These are phyloP conservation scores for Madurella mycetomatis DNA, from an alignment of 2,329 filamentous ascomycete species.

Conservation along the genomic window DNA sequence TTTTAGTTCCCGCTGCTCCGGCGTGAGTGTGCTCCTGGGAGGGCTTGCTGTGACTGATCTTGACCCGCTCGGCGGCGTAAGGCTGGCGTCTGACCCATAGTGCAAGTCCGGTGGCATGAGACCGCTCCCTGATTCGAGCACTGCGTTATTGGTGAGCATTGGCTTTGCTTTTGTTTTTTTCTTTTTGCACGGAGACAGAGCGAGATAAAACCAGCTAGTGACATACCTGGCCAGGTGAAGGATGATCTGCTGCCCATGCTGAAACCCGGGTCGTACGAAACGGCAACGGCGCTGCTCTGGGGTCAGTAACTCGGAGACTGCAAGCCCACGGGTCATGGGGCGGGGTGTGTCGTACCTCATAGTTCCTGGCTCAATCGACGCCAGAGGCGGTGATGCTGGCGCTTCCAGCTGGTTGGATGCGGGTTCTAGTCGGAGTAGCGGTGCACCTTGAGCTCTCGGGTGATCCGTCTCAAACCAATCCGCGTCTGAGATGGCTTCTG, in stretches of 20 bases:
- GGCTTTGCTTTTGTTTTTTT: no score
- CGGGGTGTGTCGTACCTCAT: conserved; percentile 28
- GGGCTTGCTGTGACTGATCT: conserved; percentile 56
- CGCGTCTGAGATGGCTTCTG: conserved; percentile 29
- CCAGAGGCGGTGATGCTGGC: conserved; percentile 19
- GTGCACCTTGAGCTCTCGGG: conserved; percentile 22
- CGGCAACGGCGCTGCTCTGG: conserved; percentile 42
- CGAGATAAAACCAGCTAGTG: neutral
- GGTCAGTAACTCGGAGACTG: neutral
- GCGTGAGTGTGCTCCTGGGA: conserved; percentile 48
- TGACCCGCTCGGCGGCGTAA: conserved; percentile 47
- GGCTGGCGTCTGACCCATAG: conserved; percentile 49
- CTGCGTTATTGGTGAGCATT: conserved; percentile 21
- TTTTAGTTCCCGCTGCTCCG: conserved; percentile 59
- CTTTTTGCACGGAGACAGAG: no score
- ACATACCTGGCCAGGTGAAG: conserved; percentile 48
- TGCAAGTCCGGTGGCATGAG: conserved; percentile 45
- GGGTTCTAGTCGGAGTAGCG: conserved; percentile 33
- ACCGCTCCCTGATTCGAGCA: conserved; percentile 32
- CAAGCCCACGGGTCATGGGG: neutral
- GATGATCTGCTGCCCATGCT: conserved; percentile 48
- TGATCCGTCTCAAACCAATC: conserved; percentile 31
- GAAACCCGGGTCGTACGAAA: conserved; percentile 48
- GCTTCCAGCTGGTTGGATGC: conserved; percentile 28
- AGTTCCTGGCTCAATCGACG: conserved; percentile 24